Conservation (phyloP, 352 stramenopile genomes). For the Globisporangium alternatum region DNA sequence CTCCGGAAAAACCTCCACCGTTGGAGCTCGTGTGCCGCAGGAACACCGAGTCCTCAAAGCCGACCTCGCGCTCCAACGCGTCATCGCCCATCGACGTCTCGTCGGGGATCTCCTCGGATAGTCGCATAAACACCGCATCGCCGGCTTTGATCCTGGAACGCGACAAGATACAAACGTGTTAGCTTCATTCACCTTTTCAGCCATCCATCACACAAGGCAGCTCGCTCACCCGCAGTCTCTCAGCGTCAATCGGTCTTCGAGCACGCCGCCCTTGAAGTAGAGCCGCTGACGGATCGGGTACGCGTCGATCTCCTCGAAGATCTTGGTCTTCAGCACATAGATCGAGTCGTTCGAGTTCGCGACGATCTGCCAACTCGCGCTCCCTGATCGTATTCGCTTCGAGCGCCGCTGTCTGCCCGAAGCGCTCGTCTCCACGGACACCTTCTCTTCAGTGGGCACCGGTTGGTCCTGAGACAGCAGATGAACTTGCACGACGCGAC, state of each 20-base stretch:
- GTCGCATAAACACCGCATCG: slow-evolving; percentile 70
- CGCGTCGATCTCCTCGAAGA: slow-evolving; percentile 66
- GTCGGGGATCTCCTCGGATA: slow-evolving; percentile 56
- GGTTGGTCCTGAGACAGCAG: slow-evolving; percentile 52
- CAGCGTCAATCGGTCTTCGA: slow-evolving; percentile 54
- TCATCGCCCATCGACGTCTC: slow-evolving; percentile 55
- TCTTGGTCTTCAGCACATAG: slow-evolving; percentile 75
- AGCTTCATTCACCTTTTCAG: neutral
- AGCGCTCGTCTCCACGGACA: slow-evolving; percentile 35
- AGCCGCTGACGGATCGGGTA: slow-evolving; percentile 67
- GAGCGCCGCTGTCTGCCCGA: slow-evolving; percentile 53
- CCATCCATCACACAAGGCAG: neutral
- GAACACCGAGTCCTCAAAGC: slow-evolving; percentile 75
- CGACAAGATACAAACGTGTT: neutral
- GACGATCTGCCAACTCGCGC: slow-evolving; percentile 40
- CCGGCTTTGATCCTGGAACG: slow-evolving; percentile 61
- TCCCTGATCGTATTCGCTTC: slow-evolving; percentile 50
- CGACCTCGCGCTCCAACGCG: slow-evolving; percentile 55
- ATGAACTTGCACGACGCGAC: slow-evolving; percentile 57
- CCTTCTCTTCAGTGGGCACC: slow-evolving; percentile 40
- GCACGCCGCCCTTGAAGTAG: slow-evolving; percentile 59
- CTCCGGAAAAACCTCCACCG: slow-evolving; percentile 19
- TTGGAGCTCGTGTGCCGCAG: slow-evolving; percentile 26
- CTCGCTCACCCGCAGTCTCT: slow-evolving; percentile 64
- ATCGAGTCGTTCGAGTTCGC: slow-evolving; percentile 68